Evolutionary conservation across 192 early-diverging fungal species (phyloP), one percentile per base, ranked within the genome.

Genomic region (Coemansia sp.): DNA sequence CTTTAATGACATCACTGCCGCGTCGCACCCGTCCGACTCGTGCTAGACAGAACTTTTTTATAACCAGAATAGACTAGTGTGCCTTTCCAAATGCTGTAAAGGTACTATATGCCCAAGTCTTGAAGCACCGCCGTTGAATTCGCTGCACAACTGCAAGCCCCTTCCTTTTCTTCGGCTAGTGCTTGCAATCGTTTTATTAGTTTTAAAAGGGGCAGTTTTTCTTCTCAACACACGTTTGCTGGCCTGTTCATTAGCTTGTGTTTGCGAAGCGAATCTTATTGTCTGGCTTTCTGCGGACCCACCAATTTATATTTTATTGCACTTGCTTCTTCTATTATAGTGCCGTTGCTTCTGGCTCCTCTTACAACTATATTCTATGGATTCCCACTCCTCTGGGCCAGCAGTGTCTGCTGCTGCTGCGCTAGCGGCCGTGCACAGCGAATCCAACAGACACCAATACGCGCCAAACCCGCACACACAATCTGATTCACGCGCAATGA

Each of bases 401-500:
- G 52, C 52, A 4, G 52, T 26, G 12, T 2, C 3, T 5, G 6
- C 28, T 31, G 28, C 28, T 31, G 28, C 28, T 31, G 28, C 28
- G 28, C 28, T 31, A 31, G 46, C 46, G 46, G 15, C n/a, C 2
- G 17, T 17, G 46, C 12, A 17, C 46, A 19, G n/a, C 17, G 46
- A 19, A 17, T 17, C 46, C 46, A 48, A 17, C n/a, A 23, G 52
- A 26, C 22, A 26, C 4, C 25, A 54, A n/a, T 28, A 54, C 52
- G 52, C 52, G 25, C 26, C 26, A 14, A 28, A 54, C 22, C 10
- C 23, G 25, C 52, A 28, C 44, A 60, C 42, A 48, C 46, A 60
- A 11, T 17, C 59, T 38, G 57, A 42, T 7, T 52, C 52, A 2
- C 61, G 61, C 12, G 26, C 56, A 64, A 68, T 61, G 58, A 68